A percentile compares a stretch with the other conserved stretches of the same genome.
phyloP scores from a whole-genome alignment of 768 basidiomycete species.

The Paxillus ammoniavirescens region DNA sequence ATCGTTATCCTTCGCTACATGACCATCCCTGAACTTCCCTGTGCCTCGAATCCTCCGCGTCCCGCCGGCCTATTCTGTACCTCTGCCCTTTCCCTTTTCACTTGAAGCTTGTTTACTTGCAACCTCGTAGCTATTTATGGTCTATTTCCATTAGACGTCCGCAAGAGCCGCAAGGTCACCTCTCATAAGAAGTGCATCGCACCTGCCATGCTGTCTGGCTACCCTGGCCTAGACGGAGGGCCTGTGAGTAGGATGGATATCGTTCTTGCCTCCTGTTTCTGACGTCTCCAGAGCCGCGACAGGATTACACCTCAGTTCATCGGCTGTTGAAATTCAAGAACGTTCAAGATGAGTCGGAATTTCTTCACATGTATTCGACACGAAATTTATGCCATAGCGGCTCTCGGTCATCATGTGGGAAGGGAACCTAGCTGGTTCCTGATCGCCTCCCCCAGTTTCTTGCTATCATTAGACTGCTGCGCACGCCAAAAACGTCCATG shows the following conservation, averaged over 20 bases:
- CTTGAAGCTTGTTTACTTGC: background rate
- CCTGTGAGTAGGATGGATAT: background rate
- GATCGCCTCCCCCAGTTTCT: background rate
- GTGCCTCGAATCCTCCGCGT: background rate
- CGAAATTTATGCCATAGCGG: background rate
- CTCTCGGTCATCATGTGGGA: background rate
- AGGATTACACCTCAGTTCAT: background rate
- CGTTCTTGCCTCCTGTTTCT: background rate
- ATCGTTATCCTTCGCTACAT: background rate
- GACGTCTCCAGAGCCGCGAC: background rate
- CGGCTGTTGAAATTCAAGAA: background rate
- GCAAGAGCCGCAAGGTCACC: background rate
- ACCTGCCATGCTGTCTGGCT: background rate
- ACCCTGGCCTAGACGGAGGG: background rate
- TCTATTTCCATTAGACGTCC: background rate
- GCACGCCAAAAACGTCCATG: background rate
- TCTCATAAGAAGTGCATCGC: background rate
- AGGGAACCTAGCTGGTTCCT: background rate
- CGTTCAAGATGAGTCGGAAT: background rate
- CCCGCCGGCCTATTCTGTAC: background rate
- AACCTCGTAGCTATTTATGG: conserved; percentile 8
- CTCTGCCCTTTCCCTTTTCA: background rate
- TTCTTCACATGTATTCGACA: background rate
- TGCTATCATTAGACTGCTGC: background rate
- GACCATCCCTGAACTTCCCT: background rate